Base-by-base conservation (phyloP, 2,329 filamentous ascomycete genomes). In the Seiridium unicorne region DNA sequence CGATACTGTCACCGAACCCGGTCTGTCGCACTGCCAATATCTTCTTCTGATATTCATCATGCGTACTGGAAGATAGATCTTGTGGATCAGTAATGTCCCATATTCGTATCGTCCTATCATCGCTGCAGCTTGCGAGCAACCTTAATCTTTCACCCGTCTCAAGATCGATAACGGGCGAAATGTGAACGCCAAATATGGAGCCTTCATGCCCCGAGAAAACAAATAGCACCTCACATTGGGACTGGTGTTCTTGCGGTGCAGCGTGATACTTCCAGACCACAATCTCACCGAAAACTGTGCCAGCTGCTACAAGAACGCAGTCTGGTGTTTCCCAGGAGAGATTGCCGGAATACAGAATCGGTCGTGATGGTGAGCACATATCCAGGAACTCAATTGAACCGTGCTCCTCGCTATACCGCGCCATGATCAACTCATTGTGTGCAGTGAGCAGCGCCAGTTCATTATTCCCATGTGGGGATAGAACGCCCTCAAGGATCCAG, bases 221-320 rank as follows among this genome's bases (percentile, higher is more conserved):
- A 60, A 77, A 81, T 3, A 86, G 73, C 26, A 85, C 73, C 64
- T 83, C 76, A 44, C 75, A 76, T 18, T 60, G 60, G 38, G 62
- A 51, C 3, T 59, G 32, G 11, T 53, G 34, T 46, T 46, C 57
- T 13, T 63, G 53, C 13, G 46, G 34, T 5, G 49, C 59, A 9
- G 34, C 18, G 51, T 77, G 76, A 66, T 86, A 93, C 64, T 88
- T 91, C 95, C 95, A 98, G 13, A 96, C 84, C 44, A 97, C 81
- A 40, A 99, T 90, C 73, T 98, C 93, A 3, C 95, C 95, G 74
- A 98, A 98, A 1, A 94, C 93, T 0, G 95, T 98, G 1, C 95
- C 95, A 3, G 91, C 91, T 5, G 92, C 92, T 55, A 97, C 84
- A 26, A 97, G 81, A 51, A 96, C 79, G 56, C 80, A 79, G 49